phyloP scores from a whole-genome alignment of 805 yeast genomes.

The Saturnispora gosingensis region DNA sequence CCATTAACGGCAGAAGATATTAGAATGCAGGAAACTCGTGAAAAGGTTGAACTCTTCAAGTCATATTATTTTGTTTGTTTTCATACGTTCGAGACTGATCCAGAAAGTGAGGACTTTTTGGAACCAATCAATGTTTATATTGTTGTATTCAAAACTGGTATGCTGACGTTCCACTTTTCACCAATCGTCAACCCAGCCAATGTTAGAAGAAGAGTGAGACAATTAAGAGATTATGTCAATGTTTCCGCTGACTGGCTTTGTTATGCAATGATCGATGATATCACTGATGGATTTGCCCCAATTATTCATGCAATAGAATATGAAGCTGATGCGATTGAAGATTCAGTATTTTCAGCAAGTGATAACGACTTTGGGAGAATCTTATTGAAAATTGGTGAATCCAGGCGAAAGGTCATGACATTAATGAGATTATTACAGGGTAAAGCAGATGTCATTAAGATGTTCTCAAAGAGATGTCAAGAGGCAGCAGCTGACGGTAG shows the following conservation, averaged over 20 bases:
- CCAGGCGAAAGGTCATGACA: constrained; percentile 88
- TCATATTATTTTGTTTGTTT: constrained; percentile 91
- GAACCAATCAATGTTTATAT: constrained; percentile 73
- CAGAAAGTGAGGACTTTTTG: constrained; percentile 71
- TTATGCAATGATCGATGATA: constrained; percentile 75
- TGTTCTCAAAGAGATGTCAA: constrained; percentile 92
- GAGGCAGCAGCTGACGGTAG: constrained; percentile 41
- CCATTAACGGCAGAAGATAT: constrained; percentile 98
- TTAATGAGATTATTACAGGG: constrained; percentile 82
- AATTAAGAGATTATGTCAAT: constrained; percentile 65
- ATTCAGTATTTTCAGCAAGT: constrained; percentile 73
- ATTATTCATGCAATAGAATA: constrained; percentile 68
- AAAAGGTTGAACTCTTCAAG: constrained; percentile 87
- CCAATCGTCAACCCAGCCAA: constrained; percentile 63
- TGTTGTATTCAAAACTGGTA: constrained; percentile 61
- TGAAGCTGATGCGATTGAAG: constrained; percentile 78
- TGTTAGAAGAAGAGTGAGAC: constrained; percentile 76
- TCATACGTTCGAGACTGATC: constrained; percentile 88
- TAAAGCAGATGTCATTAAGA: constrained; percentile 91
- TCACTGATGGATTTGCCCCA: constrained; percentile 78
- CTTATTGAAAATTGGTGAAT: constrained; percentile 78
- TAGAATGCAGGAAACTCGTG: constrained; percentile 92
- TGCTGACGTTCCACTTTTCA: constrained; percentile 59
- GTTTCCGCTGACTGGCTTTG: constrained; percentile 78
- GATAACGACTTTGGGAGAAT: constrained; percentile 66